Percentiles rank a stretch among this genome's conserved stretches.
Evolutionary conservation across 2,329 filamentous ascomycete species (phyloP).

Genomic region (Tympanopsis confertula): DNA sequence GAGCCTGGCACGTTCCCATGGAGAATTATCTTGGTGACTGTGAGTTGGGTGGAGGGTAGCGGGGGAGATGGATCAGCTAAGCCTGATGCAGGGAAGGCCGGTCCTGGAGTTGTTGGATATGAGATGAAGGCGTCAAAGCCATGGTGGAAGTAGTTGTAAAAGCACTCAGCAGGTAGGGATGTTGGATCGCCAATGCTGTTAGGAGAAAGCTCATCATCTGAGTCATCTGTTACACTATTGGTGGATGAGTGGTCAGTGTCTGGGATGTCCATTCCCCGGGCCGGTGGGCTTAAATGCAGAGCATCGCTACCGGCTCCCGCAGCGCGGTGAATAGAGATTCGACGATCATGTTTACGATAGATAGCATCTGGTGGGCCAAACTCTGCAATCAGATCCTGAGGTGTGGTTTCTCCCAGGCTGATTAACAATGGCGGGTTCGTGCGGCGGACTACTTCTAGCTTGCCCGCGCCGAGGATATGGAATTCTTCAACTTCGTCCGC

Average conservation of each 20-base stretch:
- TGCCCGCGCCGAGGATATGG: slow-evolving; percentile 66
- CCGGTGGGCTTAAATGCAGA: slow-evolving; percentile 30
- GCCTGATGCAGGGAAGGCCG: slow-evolving; percentile 36
- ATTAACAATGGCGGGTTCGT: slow-evolving; percentile 59
- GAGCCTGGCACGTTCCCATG: slow-evolving; percentile 93
- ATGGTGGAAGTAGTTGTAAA: slow-evolving; percentile 95
- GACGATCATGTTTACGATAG: slow-evolving; percentile 80
- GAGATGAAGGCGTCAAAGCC: slow-evolving; percentile 93
- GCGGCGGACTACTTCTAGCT: slow-evolving; percentile 65
- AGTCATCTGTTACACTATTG: slow-evolving; percentile 59
- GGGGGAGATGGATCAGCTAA: slow-evolving; percentile 7
- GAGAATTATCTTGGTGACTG: slow-evolving; percentile 82
- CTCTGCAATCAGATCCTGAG: slow-evolving; percentile 82
- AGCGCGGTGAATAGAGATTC: slow-evolving; percentile 73
- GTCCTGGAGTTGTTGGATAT: slow-evolving; percentile 45
- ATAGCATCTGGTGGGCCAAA: slow-evolving; percentile 89
- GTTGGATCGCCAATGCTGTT: slow-evolving; percentile 40
- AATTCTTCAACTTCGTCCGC: slow-evolving; percentile 81
- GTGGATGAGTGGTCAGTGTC: slow-evolving; percentile 69
- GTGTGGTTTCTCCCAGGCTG: slow-evolving; percentile 71
- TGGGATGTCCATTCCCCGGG: slow-evolving; percentile 41
- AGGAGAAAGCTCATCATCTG: slow-evolving; percentile 38
- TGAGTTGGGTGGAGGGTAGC: slow-evolving; percentile 31
- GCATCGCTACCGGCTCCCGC: slow-evolving; percentile 33
- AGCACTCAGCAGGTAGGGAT: slow-evolving; percentile 55